Conservation (phyloP, 805 yeast species). For the Phaffomyces thermotolerans region DNA sequence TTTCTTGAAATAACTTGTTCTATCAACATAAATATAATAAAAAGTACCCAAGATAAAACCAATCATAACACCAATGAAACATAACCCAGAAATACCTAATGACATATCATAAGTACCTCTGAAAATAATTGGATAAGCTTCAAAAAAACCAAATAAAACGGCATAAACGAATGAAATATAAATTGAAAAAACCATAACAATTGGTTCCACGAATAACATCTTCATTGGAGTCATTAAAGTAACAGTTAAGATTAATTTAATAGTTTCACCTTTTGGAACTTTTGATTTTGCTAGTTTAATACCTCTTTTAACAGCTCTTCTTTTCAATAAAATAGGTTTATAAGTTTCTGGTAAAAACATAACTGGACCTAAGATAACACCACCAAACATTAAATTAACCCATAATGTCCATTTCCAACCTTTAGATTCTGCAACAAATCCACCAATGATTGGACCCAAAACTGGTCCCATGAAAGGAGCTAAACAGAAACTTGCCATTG, state of each 20-base stretch:
- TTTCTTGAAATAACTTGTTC: slow-evolving; percentile 42
- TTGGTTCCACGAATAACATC: slow-evolving; percentile 70
- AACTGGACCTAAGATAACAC: slow-evolving; percentile 41
- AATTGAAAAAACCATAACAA: slow-evolving; percentile 59
- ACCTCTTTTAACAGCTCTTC: slow-evolving; percentile 56
- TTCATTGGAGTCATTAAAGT: slow-evolving; percentile 57
- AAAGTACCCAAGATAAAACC: slow-evolving; percentile 54
- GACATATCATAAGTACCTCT: slow-evolving; percentile 55
- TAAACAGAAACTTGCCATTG: slow-evolving; percentile 72
- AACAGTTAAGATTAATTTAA: slow-evolving; percentile 39
- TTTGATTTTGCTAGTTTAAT: slow-evolving; percentile 35
- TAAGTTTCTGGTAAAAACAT: slow-evolving; percentile 59
- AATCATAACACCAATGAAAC: slow-evolving; percentile 65
- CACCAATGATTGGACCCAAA: slow-evolving; percentile 68
- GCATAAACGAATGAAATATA: slow-evolving; percentile 74
- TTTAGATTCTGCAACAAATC: slow-evolving; percentile 52
- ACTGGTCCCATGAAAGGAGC: slow-evolving; percentile 82
- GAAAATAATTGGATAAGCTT: slow-evolving; percentile 71
- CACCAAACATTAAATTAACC: slow-evolving; percentile 65
- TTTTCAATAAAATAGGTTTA: slow-evolving; percentile 53
- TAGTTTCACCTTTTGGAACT: slow-evolving; percentile 28
- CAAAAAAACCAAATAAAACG: slow-evolving; percentile 72
- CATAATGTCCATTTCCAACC: slow-evolving; percentile 70
- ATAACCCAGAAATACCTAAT: slow-evolving; percentile 56
- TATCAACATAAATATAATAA: slow-evolving; percentile 44